A percentile compares a stretch with the other conserved stretches of the same genome.
Evolutionary conservation across 257 asterid genomes (phyloP).

Genomic region (Oldenlandia corymbosa): DNA sequence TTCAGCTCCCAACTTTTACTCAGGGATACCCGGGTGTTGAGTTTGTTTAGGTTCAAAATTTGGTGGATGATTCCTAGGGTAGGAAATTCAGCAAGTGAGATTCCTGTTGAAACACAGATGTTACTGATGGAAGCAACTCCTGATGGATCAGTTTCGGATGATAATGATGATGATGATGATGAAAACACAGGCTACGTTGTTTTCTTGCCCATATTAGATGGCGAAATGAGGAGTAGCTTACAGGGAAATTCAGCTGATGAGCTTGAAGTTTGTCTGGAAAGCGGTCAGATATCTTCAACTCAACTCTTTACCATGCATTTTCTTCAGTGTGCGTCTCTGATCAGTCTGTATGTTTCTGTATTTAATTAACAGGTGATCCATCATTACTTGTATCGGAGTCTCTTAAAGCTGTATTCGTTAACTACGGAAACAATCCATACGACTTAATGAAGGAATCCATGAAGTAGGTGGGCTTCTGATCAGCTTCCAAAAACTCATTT

Average conservation of each 20-base stretch:
- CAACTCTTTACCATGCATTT: not conserved
- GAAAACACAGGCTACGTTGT: conserved; percentile 36
- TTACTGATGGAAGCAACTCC: conserved; percentile 47
- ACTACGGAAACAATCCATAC: conserved; percentile 45
- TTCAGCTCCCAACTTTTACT: not conserved
- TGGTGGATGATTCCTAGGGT: conserved; percentile 79
- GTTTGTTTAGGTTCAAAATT: conserved; percentile 54
- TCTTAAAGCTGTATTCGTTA: conserved; percentile 37
- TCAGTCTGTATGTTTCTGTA: not conserved
- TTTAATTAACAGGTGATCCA: conserved; percentile 39
- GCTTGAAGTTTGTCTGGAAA: conserved; percentile 53
- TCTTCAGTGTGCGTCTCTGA: not conserved
- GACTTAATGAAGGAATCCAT: conserved; percentile 42
- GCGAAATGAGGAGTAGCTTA: conserved; percentile 47
- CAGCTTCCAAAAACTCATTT: too few relatives aligned
- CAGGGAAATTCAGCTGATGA: conserved; percentile 56
- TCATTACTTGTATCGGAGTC: conserved; percentile 31
- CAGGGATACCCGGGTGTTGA: conserved; percentile 48
- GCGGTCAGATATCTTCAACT: conserved; percentile 18
- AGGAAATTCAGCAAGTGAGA: conserved; percentile 50
- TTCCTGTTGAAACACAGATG: conserved; percentile 70
- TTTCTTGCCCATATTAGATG: conserved; percentile 58
- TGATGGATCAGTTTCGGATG: conserved; percentile 25
- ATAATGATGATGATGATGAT: conserved; percentile 15
- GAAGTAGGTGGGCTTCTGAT: conserved; percentile 29